Percentiles rank a stretch among this genome's conserved stretches.
Conservation (phyloP, 371 early-diverging fungal species). For the Antonospora locustae region DNA sequence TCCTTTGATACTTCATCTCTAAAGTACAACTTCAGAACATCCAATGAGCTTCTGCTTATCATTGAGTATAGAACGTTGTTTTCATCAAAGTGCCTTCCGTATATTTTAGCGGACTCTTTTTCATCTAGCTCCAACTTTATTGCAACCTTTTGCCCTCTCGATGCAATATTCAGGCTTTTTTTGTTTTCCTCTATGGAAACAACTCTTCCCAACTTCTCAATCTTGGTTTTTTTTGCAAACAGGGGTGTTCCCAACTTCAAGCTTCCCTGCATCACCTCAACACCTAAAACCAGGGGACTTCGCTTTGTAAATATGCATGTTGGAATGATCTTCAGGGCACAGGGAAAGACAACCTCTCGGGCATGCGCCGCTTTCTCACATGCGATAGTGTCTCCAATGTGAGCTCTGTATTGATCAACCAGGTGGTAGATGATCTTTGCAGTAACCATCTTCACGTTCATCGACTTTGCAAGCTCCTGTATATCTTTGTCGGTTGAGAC, state of each 20-base stretch:
- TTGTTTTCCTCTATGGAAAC: conserved; percentile 86
- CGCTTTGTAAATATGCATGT: conserved; percentile 84
- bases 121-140: conserved; percentile 78
- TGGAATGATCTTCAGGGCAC: conserved; percentile 75
- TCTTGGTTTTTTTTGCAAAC: conserved; percentile 60
- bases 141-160: conserved; percentile 77
- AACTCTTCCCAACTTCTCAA: conserved; percentile 71
- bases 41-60: conserved; percentile 79
- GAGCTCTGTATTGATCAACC: conserved; percentile 80
- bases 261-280: conserved; percentile 80
- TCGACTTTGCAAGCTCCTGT: conserved; percentile 70
- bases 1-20: conserved; percentile 78
- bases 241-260: conserved; percentile 81
- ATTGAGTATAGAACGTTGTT: conserved; percentile 59
- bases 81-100: conserved; percentile 84
- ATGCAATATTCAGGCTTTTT: conserved; percentile 66
- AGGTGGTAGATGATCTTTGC: conserved; percentile 98
- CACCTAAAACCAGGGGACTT: conserved; percentile 88
- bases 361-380: conserved; percentile 71
- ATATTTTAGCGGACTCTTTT: conserved; percentile 71
- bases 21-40: conserved; percentile 84
- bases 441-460: conserved; percentile 76
- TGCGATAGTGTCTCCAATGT: conserved; percentile 62
- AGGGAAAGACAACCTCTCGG: conserved; percentile 82
- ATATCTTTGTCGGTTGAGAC: conserved; percentile 91